phyloP scores from a whole-genome alignment of 2,329 filamentous ascomycete genomes.

The Colletotrichum cereale region DNA sequence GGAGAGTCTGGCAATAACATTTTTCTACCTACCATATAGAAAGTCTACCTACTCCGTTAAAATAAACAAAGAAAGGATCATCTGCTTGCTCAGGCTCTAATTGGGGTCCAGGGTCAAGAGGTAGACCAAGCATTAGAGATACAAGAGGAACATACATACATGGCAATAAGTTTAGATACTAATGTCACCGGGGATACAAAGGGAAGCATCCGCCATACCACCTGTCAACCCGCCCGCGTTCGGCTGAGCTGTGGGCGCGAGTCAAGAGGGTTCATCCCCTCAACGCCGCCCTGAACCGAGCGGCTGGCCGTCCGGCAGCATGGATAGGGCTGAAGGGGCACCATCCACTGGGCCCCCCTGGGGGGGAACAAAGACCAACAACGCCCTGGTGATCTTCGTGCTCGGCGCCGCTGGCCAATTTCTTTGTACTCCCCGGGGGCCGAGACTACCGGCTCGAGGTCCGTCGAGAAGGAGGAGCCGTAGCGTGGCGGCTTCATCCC shows the following conservation, averaged over 20 bases:
- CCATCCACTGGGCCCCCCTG: not conserved
- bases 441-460: no score
- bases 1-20: no score
- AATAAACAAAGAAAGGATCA: not conserved
- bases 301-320: not conserved
- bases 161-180: no score
- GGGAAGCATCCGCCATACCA: no score
- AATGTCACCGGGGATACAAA: no score
- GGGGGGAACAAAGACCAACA: no score
- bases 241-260: not conserved
- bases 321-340: not conserved
- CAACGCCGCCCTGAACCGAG: not conserved
- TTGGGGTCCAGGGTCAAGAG: no score
- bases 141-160: no score
- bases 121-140: no score
- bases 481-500: slow-evolving; percentile 29
- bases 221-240: not conserved
- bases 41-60: not conserved
- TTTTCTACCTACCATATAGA: not conserved
- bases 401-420: slow-evolving; percentile 46
- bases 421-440: no score
- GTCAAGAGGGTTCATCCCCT: not conserved
- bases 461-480: slow-evolving; percentile 22
- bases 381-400: no score
- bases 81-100: not conserved